Evolutionary conservation across 2,329 filamentous ascomycete genomes (phyloP).

Genomic region (Phialocephala subalpina): DNA sequence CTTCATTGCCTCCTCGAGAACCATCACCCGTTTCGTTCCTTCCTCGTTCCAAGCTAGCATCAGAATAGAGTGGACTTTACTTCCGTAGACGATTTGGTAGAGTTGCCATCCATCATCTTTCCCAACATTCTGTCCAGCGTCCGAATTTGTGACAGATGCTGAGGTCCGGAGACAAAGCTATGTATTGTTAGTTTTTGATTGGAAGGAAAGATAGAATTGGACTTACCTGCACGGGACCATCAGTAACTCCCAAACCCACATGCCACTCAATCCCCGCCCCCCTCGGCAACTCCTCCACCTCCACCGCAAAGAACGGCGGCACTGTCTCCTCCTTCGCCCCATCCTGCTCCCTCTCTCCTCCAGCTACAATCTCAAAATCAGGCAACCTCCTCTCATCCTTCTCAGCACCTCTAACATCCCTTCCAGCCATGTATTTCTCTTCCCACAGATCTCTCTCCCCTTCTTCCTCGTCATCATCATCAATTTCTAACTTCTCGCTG

Average conservation of each 20-base stretch:
- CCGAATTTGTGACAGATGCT: not conserved
- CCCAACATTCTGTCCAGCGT: not conserved
- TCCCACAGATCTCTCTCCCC: constrained; percentile 76
- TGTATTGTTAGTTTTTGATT: not conserved
- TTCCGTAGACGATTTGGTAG: constrained; percentile 26
- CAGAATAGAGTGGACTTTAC: constrained; percentile 20
- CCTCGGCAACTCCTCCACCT: constrained; percentile 81
- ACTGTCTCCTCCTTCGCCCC: constrained; percentile 34
- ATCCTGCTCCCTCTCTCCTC: constrained; percentile 37
- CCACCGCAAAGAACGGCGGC: constrained; percentile 77
- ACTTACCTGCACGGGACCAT: constrained; percentile 32
- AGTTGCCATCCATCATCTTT: constrained; percentile 20
- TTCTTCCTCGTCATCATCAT: constrained; percentile 59
- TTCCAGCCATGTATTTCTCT: constrained; percentile 62
- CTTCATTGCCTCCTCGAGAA: constrained; percentile 21
- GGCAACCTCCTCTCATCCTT: constrained; percentile 51
- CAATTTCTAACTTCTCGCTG: constrained; percentile 43
- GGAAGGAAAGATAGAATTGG: not conserved
- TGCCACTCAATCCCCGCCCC: constrained; percentile 85
- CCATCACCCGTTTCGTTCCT: not conserved
- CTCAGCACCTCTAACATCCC: constrained; percentile 39
- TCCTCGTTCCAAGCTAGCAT: constrained; percentile 16
- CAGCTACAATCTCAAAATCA: constrained; percentile 55
- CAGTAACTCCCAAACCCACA: constrained; percentile 65
- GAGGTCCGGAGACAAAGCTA: not conserved